A percentile compares a stretch with the other conserved stretches of the same genome.
Evolutionary conservation across 1,139 yeast species (phyloP).

Genomic region (Pichia sp.): DNA sequence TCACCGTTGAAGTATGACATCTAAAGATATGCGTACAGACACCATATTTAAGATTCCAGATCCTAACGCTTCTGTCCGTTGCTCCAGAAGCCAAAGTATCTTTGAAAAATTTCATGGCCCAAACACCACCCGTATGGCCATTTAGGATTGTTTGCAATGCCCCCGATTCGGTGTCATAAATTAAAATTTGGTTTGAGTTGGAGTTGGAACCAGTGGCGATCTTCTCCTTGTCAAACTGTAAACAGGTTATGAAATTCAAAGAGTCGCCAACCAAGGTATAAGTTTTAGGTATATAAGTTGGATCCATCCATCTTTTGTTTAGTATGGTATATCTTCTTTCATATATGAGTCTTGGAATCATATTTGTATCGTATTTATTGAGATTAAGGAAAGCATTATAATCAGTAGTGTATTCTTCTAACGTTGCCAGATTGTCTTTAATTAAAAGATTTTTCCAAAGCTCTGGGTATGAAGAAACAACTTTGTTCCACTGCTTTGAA

Average conservation of each 20-base stretch:
- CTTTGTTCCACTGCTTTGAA: constrained; percentile 57
- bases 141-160: constrained; percentile 53
- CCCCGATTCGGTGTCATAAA: constrained; percentile 75
- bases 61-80: constrained; percentile 83
- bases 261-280: constrained; percentile 71
- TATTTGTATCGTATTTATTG: background rate
- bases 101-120: constrained; percentile 93
- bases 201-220: constrained; percentile 85
- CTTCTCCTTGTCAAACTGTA: constrained; percentile 87
- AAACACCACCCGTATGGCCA: constrained; percentile 97
- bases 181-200: constrained; percentile 61
- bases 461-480: constrained; percentile 34
- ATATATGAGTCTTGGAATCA: constrained; percentile 43
- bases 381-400: background rate
- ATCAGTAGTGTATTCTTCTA: constrained; percentile 6
- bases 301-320: constrained; percentile 76
- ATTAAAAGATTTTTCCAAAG: constrained; percentile 53
- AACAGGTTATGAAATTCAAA: constrained; percentile 81
- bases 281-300: constrained; percentile 59
- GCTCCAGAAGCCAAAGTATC: constrained; percentile 83
- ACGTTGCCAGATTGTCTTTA: constrained; percentile 42
- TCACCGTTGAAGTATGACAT: constrained; percentile 88
- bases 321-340: constrained; percentile 53
- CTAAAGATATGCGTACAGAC: constrained; percentile 77
- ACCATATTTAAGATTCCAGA: constrained; percentile 78